Evolutionary conservation across 257 asterid genomes (phyloP).

Genomic region (Solanum arcanum): DNA sequence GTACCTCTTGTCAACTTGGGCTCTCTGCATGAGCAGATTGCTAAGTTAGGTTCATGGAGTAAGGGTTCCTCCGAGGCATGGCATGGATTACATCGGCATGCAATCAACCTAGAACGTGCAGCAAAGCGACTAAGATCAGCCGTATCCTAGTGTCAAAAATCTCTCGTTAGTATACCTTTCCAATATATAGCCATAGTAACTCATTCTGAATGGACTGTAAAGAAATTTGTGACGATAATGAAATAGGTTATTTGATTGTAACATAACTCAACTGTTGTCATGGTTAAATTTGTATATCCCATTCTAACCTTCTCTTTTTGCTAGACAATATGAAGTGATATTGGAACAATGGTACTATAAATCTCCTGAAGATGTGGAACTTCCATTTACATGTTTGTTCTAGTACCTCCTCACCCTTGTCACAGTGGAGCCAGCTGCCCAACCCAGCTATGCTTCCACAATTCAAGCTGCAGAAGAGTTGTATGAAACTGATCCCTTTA

Average conservation of each 20-base stretch:
- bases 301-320: neutral
- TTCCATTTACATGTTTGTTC: neutral
- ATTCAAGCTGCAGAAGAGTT: neutral
- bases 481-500: neutral
- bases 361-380: neutral
- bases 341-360: neutral
- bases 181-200: neutral
- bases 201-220: neutral
- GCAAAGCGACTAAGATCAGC: constrained; percentile 42
- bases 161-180: neutral
- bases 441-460: neutral
- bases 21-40: constrained; percentile 43
- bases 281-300: neutral
- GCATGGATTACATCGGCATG: constrained; percentile 62
- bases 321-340: neutral
- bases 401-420: neutral
- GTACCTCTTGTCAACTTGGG: constrained; percentile 75
- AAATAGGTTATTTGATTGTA: neutral
- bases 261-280: neutral
- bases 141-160: constrained; percentile 1
- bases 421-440: neutral
- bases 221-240: neutral
- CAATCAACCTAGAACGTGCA: constrained; percentile 43
- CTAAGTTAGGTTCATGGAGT: constrained; percentile 22
- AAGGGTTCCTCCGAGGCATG: constrained; percentile 25